Evolutionary conservation across 2,329 filamentous ascomycete species (phyloP).

Genomic region (Aspergillus arachidicola): DNA sequence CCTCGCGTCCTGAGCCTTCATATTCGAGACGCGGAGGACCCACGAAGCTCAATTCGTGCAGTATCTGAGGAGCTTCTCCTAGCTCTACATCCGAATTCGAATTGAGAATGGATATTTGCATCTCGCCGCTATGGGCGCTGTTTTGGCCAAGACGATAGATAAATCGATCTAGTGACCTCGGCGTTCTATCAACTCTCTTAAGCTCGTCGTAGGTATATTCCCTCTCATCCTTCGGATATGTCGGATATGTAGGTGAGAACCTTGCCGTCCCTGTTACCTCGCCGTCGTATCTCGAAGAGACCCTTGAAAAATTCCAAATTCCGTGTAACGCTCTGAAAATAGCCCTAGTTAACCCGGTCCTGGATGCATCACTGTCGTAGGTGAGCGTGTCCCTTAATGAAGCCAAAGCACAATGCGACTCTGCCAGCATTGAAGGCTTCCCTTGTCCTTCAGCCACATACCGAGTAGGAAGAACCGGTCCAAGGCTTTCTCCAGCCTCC

Average conservation of each 20-base stretch:
- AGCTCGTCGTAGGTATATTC: constrained; percentile 38
- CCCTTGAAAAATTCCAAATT: constrained; percentile 60
- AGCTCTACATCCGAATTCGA: constrained; percentile 4
- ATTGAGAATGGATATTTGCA: constrained; percentile 3
- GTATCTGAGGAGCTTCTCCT: constrained; percentile 5
- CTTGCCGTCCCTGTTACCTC: constrained; percentile 62
- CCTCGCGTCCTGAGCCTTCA: background rate
- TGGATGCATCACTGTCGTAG: constrained; percentile 30
- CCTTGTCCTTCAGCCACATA: constrained; percentile 38
- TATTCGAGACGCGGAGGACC: background rate
- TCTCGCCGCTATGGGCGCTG: background rate
- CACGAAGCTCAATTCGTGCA: constrained; percentile 13
- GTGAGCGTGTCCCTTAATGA: constrained; percentile 40
- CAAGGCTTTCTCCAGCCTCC: constrained; percentile 37
- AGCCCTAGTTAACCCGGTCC: constrained; percentile 45
- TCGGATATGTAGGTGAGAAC: constrained; percentile 66
- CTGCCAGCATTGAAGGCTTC: constrained; percentile 22
- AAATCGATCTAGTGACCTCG: background rate
- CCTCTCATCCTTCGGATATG: constrained; percentile 40
- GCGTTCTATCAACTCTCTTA: background rate
- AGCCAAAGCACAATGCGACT: constrained; percentile 50
- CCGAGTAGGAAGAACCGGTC: constrained; percentile 56
- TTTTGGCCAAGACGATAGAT: constrained; percentile 17
- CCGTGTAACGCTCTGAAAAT: constrained; percentile 73
- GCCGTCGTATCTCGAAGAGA: constrained; percentile 56